Conservation (phyloP, 2,329 filamentous ascomycete species). For the Myrmaecium sp. region DNA sequence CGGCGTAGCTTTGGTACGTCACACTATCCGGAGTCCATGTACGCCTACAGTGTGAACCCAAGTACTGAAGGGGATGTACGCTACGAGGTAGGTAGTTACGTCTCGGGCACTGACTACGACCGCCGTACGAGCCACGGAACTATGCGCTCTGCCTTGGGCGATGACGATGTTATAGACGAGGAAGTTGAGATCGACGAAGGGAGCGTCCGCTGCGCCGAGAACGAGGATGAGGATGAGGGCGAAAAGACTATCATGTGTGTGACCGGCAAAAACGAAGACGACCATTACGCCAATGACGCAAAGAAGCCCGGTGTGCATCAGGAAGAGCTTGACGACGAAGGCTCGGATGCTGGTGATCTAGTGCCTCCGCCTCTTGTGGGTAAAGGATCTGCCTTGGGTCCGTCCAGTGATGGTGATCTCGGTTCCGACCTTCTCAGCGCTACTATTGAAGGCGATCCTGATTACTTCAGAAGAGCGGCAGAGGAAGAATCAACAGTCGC, state of each 20-base stretch:
- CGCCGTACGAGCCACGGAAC: conserved; percentile 3
- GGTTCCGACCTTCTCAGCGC: conserved; percentile 21
- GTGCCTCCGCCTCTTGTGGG: no score
- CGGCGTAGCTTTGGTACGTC: conserved; percentile 18
- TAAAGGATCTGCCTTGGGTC: no score
- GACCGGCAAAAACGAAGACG: conserved; percentile 2
- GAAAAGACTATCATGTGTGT: conserved; percentile 11
- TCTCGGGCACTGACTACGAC: conserved; percentile 29
- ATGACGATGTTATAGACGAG: background rate
- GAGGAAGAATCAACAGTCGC: conserved; percentile 17
- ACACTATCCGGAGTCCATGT: conserved; percentile 2
- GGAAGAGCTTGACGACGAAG: conserved; percentile 1
- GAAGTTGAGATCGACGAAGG: no score
- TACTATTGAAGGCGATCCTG: conserved; percentile 12
- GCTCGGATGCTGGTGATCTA: background rate
- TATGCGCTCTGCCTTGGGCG: background rate
- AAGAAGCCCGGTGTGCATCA: no score
- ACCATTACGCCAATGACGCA: conserved; percentile 1
- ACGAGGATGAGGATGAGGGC: conserved; percentile 10
- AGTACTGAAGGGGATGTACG: conserved; percentile 1
- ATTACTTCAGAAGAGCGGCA: conserved; percentile 19
- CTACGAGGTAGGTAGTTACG: conserved; percentile 31
- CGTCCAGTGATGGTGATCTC: conserved; percentile 20
- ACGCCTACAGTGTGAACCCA: conserved; percentile 1
- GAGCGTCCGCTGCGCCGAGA: background rate